Evolutionary conservation across 2,329 filamentous ascomycete species (phyloP), one percentile per base, ranked within the genome.

Genomic region (Epichloe festucae): DNA sequence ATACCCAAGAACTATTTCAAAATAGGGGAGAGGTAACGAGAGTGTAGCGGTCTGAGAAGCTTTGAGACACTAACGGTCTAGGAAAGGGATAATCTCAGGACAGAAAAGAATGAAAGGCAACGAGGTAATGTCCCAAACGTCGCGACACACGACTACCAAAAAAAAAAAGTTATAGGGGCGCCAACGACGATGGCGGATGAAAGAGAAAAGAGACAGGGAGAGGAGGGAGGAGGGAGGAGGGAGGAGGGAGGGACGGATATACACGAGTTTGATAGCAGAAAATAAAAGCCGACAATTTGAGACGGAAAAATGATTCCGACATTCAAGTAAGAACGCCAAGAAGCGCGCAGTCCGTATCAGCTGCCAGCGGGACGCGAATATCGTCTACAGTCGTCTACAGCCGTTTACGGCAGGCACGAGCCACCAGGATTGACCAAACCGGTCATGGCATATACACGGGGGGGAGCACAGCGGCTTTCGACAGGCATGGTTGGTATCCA

Each of bases 91-190:
- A 39, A 44, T 31, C 40, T 47, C 47, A 50, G 40, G 39, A 41
- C 27, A 21, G 14, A 46, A 50, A 50, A 53, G 23, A 50, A 53
- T 50, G 51, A 50, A 50, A 39, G n/a, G 23, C 48, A 50, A 40
- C 36, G 42, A 50, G 35, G 42, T 17, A 31, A 47, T 43, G 11
- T 49, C 51, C 48, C 50, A 44, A 44, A 27, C 34, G 48, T 50
- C 42, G 48, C 43, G 38, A 39, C 40, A 11, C 19, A 17, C 19
- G 38, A 19, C 40, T 39, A 47, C 42, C 49, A 46, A 46, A 38
- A 36, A 53, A 53, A 34, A 34, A 45, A n/a, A 23, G 17, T 42
- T 43, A 50, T 50, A 50, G 48, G 40, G 34, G 31, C 34, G 40
- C 41, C 48, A 27, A 38, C 10, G 41, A 36, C n/a, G 19, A 43